These are phyloP conservation scores for Leptographium lundbergii DNA, from an alignment of 2,329 filamentous ascomycete species.

Conservation along the genomic window DNA sequence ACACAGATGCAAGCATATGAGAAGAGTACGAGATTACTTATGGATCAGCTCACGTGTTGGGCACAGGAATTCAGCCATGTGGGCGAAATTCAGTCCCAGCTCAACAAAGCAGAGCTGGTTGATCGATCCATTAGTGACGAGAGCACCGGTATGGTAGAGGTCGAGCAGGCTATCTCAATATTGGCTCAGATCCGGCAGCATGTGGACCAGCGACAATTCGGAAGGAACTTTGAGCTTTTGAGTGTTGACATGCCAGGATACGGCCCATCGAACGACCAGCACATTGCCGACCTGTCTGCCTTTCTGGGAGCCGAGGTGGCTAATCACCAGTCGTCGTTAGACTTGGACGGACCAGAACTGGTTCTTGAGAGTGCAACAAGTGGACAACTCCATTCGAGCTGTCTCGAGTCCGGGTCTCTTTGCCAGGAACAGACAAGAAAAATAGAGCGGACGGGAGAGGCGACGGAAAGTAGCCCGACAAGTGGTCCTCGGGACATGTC, in stretches of 20 bases:
- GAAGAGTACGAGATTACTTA: slow-evolving; percentile 1
- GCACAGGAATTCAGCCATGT: slow-evolving; percentile 7
- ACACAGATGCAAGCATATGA: slow-evolving; percentile 4
- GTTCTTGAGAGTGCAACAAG: not conserved
- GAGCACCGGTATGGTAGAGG: slow-evolving; percentile 3
- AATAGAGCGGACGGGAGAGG: not conserved
- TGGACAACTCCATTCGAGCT: not conserved
- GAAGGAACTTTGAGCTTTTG: not conserved
- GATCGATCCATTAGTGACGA: not conserved
- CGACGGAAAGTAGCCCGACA: not conserved
- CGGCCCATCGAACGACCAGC: slow-evolving; percentile 3
- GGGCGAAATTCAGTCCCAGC: slow-evolving; percentile 1
- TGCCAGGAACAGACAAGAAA: not conserved
- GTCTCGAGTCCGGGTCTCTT: not conserved
- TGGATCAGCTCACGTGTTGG: slow-evolving; percentile 6
- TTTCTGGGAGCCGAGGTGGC: slow-evolving; percentile 5
- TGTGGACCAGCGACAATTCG: not conserved
- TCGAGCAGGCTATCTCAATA: slow-evolving; percentile 3
- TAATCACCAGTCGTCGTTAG: not conserved
- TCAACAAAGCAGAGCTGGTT: slow-evolving; percentile 6
- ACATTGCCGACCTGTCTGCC: slow-evolving; percentile 3
- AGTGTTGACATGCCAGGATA: not conserved
- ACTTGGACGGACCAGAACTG: not conserved
- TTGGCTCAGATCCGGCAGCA: slow-evolving; percentile 5
- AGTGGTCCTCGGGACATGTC: not conserved